phyloP scores from a whole-genome alignment of 495 filamentous ascomycete genomes.

The Rhizodiscina lignyota region DNA sequence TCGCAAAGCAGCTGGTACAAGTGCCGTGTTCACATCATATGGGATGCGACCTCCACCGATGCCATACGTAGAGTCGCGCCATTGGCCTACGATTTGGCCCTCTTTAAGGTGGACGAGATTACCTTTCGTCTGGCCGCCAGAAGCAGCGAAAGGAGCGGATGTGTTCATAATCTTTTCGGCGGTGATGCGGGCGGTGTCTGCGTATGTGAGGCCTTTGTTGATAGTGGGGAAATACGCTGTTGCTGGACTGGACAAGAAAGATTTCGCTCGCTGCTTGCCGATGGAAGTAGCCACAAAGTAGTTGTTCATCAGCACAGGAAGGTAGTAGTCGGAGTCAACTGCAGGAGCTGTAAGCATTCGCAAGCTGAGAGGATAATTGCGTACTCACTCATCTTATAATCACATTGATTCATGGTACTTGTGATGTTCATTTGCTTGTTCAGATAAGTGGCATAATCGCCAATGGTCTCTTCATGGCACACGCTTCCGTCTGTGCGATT shows the following conservation, averaged over 20 bases:
- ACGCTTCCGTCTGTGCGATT: constrained; percentile 40
- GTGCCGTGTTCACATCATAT: constrained; percentile 48
- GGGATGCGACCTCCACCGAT: constrained; percentile 47
- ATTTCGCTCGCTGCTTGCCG: constrained; percentile 23
- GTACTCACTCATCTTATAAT: constrained; percentile 36
- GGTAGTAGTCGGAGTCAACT: constrained; percentile 46
- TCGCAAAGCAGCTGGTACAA: constrained; percentile 42
- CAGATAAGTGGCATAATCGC: constrained; percentile 45
- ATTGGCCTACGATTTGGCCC: constrained; percentile 40
- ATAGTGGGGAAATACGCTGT: no score
- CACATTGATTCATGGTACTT: constrained; percentile 35
- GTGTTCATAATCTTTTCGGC: constrained; percentile 40
- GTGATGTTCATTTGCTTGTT: constrained; percentile 35
- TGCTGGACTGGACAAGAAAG: constrained; percentile 34
- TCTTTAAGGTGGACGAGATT: constrained; percentile 42
- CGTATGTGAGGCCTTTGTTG: constrained; percentile 32
- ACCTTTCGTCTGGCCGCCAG: constrained; percentile 27
- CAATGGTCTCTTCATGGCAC: constrained; percentile 50
- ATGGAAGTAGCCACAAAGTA: constrained; percentile 36
- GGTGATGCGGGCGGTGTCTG: constrained; percentile 30
- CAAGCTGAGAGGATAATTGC: constrained; percentile 3
- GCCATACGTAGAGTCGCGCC: constrained; percentile 44
- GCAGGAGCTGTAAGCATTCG: constrained; percentile 9
- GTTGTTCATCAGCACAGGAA: constrained; percentile 37
- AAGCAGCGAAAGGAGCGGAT: constrained; percentile 33